phyloP scores from a whole-genome alignment of 768 basidiomycete genomes.

The Grammothele lineata region DNA sequence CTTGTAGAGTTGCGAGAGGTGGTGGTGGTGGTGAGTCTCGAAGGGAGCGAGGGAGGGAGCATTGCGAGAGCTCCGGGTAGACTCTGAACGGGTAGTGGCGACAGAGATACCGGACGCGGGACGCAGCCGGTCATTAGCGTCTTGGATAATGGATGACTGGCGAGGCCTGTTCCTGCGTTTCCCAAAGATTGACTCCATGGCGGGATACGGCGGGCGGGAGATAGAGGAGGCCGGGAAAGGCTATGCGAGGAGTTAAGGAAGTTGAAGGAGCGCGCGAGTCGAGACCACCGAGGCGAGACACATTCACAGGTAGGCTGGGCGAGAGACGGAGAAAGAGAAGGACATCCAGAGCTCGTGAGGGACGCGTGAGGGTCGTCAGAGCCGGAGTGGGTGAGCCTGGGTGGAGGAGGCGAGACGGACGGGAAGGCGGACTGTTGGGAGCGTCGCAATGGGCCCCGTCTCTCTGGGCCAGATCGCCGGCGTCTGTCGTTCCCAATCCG shows the following conservation, averaged over 20 bases:
- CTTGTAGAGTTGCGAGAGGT: constrained; percentile 42
- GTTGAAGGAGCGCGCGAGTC: constrained; percentile 3
- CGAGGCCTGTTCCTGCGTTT: constrained; percentile 33
- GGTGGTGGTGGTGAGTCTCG: constrained; percentile 51
- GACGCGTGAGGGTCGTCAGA: constrained; percentile 6
- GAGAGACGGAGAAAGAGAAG: background rate
- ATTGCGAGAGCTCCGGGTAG: constrained; percentile 57
- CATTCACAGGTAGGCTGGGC: too few relatives aligned
- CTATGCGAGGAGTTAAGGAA: too few relatives aligned
- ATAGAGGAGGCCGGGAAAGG: background rate
- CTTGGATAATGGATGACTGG: constrained; percentile 29
- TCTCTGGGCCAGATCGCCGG: too few relatives aligned
- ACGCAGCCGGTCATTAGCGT: constrained; percentile 28
- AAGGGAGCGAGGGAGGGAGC: constrained; percentile 51
- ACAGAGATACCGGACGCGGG: constrained; percentile 32
- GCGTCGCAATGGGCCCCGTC: too few relatives aligned
- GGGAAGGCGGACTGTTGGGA: background rate
- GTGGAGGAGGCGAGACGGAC: background rate
- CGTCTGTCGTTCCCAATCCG: too few relatives aligned
- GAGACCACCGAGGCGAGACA: background rate
- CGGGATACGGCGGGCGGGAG: background rate
- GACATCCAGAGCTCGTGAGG: constrained; percentile 2
- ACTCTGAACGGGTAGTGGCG: constrained; percentile 51
- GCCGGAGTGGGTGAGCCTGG: background rate
- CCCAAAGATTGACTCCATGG: constrained; percentile 35